These are phyloP conservation scores for Globisporangium okanoganense DNA, from an alignment of 352 stramenopile species.

Conservation along the genomic window DNA sequence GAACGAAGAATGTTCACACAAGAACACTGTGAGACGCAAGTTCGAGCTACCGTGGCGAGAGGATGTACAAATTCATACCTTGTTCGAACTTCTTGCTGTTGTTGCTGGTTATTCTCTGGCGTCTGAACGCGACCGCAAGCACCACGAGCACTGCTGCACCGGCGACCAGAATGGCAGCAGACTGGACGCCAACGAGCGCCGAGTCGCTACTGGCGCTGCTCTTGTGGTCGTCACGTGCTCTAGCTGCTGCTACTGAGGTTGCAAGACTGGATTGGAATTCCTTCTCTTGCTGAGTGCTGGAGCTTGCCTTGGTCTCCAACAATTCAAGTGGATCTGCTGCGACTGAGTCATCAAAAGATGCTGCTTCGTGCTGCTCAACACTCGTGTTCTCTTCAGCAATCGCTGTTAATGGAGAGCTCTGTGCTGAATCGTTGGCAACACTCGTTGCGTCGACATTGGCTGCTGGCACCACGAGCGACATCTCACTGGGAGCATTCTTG, in stretches of 20 bases:
- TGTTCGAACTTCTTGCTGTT: not conserved
- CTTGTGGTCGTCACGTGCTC: not conserved
- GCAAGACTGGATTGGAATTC: not conserved
- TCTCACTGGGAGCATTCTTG: too few relatives aligned
- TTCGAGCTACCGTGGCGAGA: too few relatives aligned
- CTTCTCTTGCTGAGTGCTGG: not conserved
- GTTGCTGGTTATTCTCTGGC: not conserved
- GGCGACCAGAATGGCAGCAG: not conserved
- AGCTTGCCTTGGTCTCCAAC: not conserved
- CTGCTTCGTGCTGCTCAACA: not conserved
- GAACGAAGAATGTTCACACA: too few relatives aligned
- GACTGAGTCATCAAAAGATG: not conserved
- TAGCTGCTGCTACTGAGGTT: not conserved
- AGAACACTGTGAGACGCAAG: too few relatives aligned
- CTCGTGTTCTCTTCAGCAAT: not conserved
- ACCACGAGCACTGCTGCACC: not conserved
- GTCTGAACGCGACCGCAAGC: constrained; percentile 1
- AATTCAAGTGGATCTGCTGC: not conserved
- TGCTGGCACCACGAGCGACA: too few relatives aligned
- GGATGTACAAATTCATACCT: constrained; percentile 1
- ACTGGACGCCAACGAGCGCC: not conserved
- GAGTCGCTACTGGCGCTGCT: not conserved
- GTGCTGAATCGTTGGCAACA: too few relatives aligned
- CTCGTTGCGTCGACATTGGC: too few relatives aligned
- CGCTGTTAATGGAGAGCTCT: not conserved